Evolutionary conservation across 805 yeast species (phyloP).

Genomic region (Candida xyloterini): DNA sequence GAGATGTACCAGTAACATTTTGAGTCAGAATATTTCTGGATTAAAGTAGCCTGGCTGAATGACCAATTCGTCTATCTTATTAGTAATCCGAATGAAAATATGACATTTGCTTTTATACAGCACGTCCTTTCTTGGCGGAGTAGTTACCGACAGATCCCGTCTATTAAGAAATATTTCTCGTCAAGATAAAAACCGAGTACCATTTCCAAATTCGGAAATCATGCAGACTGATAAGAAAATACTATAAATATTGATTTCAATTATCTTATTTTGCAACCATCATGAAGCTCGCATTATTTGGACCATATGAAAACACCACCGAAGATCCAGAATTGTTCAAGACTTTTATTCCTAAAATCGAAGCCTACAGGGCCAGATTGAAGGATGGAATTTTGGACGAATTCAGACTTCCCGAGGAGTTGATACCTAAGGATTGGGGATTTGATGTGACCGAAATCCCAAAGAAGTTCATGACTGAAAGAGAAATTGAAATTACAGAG

Average conservation of each 20-base stretch:
- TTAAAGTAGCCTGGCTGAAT: no score
- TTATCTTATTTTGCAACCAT: background rate
- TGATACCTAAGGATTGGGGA: constrained; percentile 18
- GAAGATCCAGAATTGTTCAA: constrained; percentile 23
- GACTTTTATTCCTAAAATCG: constrained; percentile 35
- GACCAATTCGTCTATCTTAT: no score
- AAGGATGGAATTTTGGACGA: constrained; percentile 27
- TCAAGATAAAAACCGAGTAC: background rate
- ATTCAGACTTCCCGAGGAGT: constrained; percentile 21
- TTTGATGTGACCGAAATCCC: constrained; percentile 29
- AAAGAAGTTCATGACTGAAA: constrained; percentile 31
- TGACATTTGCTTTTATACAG: no score
- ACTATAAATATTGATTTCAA: background rate
- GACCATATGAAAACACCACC: constrained; percentile 14
- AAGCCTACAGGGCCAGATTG: constrained; percentile 31
- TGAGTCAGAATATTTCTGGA: no score
- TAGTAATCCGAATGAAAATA: no score
- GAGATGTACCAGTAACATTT: background rate
- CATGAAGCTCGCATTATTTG: constrained; percentile 1
- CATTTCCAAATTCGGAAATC: background rate
- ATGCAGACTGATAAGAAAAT: background rate
- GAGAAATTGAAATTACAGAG: constrained; percentile 44
- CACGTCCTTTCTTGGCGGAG: no score
- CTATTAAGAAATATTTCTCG: background rate
- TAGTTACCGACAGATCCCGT: no score